Evolutionary conservation across 768 basidiomycete genomes (phyloP).

Genomic region (Mycena polygramma): DNA sequence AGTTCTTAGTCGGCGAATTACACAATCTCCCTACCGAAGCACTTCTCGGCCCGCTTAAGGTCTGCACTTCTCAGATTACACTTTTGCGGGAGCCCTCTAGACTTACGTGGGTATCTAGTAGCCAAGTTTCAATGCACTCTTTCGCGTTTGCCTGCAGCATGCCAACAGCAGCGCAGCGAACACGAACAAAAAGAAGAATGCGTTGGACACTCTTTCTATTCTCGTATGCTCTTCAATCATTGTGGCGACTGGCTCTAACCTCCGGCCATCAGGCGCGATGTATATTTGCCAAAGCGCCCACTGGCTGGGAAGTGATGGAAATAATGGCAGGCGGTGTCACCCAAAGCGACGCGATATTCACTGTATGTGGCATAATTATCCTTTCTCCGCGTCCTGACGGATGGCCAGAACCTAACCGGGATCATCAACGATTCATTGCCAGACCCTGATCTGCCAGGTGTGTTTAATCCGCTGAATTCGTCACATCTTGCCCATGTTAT

Average conservation of each 20-base stretch:
- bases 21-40: conserved; percentile 31
- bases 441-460: conserved; percentile 61
- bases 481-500: conserved; percentile 20
- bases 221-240: conserved; percentile 41
- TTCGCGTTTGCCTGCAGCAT: conserved; percentile 59
- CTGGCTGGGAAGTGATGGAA: conserved; percentile 83
- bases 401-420: conserved; percentile 62
- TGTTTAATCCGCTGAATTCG: conserved; percentile 28
- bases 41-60: conserved; percentile 34
- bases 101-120: conserved; percentile 34
- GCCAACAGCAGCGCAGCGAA: conserved; percentile 51
- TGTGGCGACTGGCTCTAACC: background rate
- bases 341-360: conserved; percentile 71
- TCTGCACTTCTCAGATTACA: conserved; percentile 11
- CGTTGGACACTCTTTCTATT: conserved; percentile 65
- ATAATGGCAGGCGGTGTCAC: conserved; percentile 71
- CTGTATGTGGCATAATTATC: conserved; percentile 47
- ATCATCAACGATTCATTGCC: conserved; percentile 61
- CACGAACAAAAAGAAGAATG: conserved; percentile 56
- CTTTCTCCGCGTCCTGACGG: background rate
- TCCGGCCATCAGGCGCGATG: conserved; percentile 43
- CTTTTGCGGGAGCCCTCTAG: background rate
- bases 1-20: conserved; percentile 51
- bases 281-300: conserved; percentile 67
- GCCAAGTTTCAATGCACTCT: conserved; percentile 53